phyloP scores from a whole-genome alignment of 1,284 basidiomycete genomes.

The Ceratobasidium papillatum region DNA sequence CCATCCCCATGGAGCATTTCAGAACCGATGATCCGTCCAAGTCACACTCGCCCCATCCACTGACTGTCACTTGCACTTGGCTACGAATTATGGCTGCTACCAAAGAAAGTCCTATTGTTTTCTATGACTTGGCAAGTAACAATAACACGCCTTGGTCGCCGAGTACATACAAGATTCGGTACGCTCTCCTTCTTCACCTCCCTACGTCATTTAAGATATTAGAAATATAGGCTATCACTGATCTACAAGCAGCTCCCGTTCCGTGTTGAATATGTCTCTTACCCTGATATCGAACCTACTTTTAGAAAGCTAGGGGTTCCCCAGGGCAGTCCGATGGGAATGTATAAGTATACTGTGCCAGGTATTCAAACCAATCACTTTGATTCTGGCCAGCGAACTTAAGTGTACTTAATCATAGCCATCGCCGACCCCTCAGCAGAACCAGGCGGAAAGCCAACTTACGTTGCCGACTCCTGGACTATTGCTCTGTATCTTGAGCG shows the following conservation, averaged over 20 bases:
- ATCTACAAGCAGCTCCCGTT: slow-evolving; percentile 49
- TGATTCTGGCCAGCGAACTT: slow-evolving; percentile 14
- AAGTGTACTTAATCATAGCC: slow-evolving; percentile 19
- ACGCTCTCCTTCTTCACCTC: background rate
- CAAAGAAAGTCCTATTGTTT: slow-evolving; percentile 4
- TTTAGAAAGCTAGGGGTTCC: slow-evolving; percentile 55
- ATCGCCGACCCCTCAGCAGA: slow-evolving; percentile 41
- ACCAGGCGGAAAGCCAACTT: slow-evolving; percentile 30
- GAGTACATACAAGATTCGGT: slow-evolving; percentile 45
- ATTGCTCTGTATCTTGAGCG: slow-evolving; percentile 46
- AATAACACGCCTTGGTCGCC: slow-evolving; percentile 43
- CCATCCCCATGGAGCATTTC: too few species aligned
- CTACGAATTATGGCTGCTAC: too few species aligned
- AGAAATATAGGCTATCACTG: slow-evolving; percentile 47
- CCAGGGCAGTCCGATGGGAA: slow-evolving; percentile 43
- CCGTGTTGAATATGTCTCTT: slow-evolving; percentile 50
- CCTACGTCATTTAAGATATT: background rate
- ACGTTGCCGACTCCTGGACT: slow-evolving; percentile 44
- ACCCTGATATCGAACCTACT: slow-evolving; percentile 54
- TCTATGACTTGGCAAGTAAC: slow-evolving; percentile 29
- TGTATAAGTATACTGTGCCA: slow-evolving; percentile 40
- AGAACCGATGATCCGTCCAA: too few species aligned
- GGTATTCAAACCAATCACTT: background rate
- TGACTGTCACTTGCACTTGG: too few species aligned
- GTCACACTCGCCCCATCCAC: too few species aligned